Base-by-base conservation (phyloP, 2,329 filamentous ascomycete genomes). In the Fonsecaea nubica region DNA sequence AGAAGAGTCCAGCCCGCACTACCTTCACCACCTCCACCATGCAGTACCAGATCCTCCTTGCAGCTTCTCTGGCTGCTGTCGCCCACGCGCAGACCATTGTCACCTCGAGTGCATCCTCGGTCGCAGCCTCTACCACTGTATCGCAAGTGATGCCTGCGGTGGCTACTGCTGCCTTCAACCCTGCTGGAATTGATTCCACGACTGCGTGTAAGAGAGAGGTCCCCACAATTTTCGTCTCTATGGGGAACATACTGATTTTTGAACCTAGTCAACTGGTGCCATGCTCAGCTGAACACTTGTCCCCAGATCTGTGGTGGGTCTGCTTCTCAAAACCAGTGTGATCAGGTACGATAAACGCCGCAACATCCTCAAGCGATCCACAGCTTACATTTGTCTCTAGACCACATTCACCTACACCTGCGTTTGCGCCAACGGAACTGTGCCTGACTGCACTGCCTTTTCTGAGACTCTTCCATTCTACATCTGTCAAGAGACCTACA, bases 201-300 rank as follows among this genome's bases (percentile, higher is more conserved):
- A 65, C 55, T 40, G 62, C 63, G 54, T 72, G 71, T 72, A 71
- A 72, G 71, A 68, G 56, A 63, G 58, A 4, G n/a, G 5, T 15
- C 21, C 18, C 54, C 30, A 7, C n/a, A 15, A 35, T 5, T 9
- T 33, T 36, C 18, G 42, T 9, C 30, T 40, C 35, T 25, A 42
- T 30, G 57, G 25, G 12, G 5, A 45, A 54, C 10, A 35, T 21
- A 60, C 63, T 64, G 55, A 66, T 52, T 40, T n/a, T 12, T 25
- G 18, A 35, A 36, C 36, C 32, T 66, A 85, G 83, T 75, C 68
- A 73, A 78, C 64, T 90, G 87, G 87, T 90, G 88, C 75, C 76
- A 77, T 62, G 85, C 82, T 69, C 80, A 90, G 79, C 77, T 78
- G 67, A 87, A 87, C 77, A 83, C 82, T 53, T 90, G 88, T 79